Conservation (phyloP, 1,284 basidiomycete genomes). For the Leccinum solheimii region DNA sequence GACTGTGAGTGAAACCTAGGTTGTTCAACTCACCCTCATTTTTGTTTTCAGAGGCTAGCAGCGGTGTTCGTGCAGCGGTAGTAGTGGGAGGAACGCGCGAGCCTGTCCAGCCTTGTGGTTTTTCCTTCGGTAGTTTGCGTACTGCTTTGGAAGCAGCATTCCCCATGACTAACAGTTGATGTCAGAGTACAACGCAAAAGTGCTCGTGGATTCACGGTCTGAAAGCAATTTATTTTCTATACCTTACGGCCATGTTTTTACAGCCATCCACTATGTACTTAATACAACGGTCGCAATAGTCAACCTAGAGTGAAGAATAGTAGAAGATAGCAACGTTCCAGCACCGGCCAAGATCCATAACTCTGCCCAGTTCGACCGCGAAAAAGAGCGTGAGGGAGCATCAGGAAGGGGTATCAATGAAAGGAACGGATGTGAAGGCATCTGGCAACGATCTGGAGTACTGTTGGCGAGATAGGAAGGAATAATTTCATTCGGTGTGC, state of each 20-base stretch:
- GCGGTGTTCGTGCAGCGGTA: slow-evolving; percentile 21
- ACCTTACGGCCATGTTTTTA: slow-evolving; percentile 38
- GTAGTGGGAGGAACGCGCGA: slow-evolving; percentile 40
- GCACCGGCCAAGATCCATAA: slow-evolving; percentile 33
- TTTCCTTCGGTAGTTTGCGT: slow-evolving; percentile 59
- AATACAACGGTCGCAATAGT: slow-evolving; percentile 37
- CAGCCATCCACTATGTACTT: slow-evolving; percentile 44
- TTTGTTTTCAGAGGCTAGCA: slow-evolving; percentile 53
- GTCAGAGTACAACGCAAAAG: background rate
- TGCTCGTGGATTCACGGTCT: background rate
- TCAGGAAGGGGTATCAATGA: slow-evolving; percentile 32
- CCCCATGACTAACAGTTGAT: slow-evolving; percentile 55
- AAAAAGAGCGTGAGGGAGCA: slow-evolving; percentile 30
- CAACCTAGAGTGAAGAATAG: slow-evolving; percentile 35
- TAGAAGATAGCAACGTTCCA: slow-evolving; percentile 38
- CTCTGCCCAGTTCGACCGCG: slow-evolving; percentile 26
- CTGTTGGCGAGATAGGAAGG: slow-evolving; percentile 32
- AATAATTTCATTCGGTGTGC: slow-evolving; percentile 36
- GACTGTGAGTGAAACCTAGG: background rate
- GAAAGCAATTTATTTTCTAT: slow-evolving; percentile 39
- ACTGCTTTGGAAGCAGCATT: slow-evolving; percentile 65
- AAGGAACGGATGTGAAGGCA: slow-evolving; percentile 25
- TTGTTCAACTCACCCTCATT: slow-evolving; percentile 43
- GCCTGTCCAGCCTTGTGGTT: slow-evolving; percentile 52
- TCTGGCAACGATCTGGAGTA: slow-evolving; percentile 31